Conservation (phyloP, 2,329 filamentous ascomycete species). For the Plectosphaerella cucumerina region DNA sequence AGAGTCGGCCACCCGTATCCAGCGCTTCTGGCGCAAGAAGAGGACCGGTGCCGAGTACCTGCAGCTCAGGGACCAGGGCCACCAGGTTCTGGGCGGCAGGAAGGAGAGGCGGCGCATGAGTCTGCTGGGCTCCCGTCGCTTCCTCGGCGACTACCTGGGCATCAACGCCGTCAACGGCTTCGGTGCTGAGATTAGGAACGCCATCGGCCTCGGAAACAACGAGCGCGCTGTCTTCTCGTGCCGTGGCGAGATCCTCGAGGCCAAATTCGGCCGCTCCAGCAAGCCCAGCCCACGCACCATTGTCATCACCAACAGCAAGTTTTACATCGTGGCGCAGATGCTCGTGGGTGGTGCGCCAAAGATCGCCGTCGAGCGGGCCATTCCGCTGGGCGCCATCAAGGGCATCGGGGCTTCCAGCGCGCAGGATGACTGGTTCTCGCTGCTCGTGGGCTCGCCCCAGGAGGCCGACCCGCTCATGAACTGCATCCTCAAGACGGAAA, state of each 20-base stretch:
- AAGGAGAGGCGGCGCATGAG: conserved; percentile 93
- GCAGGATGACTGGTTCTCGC: conserved; percentile 95
- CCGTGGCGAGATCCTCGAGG: conserved; percentile 82
- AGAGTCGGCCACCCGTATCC: conserved; percentile 90
- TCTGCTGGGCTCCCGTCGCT: conserved; percentile 84
- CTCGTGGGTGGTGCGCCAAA: conserved; percentile 77
- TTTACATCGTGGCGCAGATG: conserved; percentile 84
- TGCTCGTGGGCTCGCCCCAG: conserved; percentile 84
- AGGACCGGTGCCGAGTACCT: conserved; percentile 86
- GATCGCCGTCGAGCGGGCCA: conserved; percentile 75
- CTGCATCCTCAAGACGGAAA: conserved; percentile 93
- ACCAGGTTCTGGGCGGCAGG: conserved; percentile 72
- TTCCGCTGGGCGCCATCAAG: conserved; percentile 84
- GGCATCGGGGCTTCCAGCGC: conserved; percentile 75
- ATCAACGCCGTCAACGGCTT: conserved; percentile 76
- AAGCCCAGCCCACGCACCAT: conserved; percentile 85
- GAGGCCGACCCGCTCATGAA: conserved; percentile 91
- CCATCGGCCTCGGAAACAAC: conserved; percentile 64
- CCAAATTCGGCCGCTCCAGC: conserved; percentile 94
- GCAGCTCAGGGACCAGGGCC: conserved; percentile 82
- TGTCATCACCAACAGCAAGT: conserved; percentile 77
- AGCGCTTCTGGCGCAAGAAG: conserved; percentile 93
- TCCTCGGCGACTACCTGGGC: conserved; percentile 92
- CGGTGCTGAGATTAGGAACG: conserved; percentile 74
- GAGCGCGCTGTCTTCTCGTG: conserved; percentile 87